Evolutionary conservation across 2,329 filamentous ascomycete genomes (phyloP), one percentile per base, ranked within the genome.

Genomic region (Phoma herbarum): DNA sequence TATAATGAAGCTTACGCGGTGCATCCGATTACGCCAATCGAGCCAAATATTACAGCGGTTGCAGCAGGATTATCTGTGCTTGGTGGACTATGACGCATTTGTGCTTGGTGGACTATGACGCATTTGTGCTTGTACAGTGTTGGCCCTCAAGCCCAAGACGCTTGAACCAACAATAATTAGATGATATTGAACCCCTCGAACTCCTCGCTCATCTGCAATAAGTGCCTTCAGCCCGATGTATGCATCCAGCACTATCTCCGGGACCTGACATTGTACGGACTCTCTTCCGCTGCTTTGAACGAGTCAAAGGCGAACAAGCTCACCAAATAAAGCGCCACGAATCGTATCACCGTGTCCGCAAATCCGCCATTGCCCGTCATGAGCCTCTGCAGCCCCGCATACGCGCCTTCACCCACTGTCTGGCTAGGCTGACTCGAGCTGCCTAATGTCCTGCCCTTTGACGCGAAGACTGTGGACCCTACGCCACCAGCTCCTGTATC

Each of bases 221-320:
- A 3, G n/a, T n/a, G 6, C 16, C 16, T 2, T 14, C 16, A 8
- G 5, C 14, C 31, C 16, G 9, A n/a, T 6, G 9, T 8, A 4
- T n/a, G 6, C 7, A 7, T 35, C 16, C 31, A 35, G 31, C 31
- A 14, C n/a, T 35, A 35, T 35, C 31, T 35, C 9, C 31, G n/a
- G 14, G 31, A n/a, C 6, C 31, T 35, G 16, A 81, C 71, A 56
- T 73, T 77, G 64, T 81, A 82, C 7, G 79, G 73, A 62, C 80
- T 81, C 53, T 75, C 73, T 61, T 79, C 74, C 5, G 81, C 81
- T 4, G 80, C 77, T 61, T 72, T 72, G 59, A 74, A 78, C 23
- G 78, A 70, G 69, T 82, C 79, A 48, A 82, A 78, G 7, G 76
- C 75, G 51, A 82, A 80, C 52, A 83, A 61, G 53, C 77, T 82